Conservation (phyloP, 768 basidiomycete genomes). For the Macrolepiota fuliginosa region DNA sequence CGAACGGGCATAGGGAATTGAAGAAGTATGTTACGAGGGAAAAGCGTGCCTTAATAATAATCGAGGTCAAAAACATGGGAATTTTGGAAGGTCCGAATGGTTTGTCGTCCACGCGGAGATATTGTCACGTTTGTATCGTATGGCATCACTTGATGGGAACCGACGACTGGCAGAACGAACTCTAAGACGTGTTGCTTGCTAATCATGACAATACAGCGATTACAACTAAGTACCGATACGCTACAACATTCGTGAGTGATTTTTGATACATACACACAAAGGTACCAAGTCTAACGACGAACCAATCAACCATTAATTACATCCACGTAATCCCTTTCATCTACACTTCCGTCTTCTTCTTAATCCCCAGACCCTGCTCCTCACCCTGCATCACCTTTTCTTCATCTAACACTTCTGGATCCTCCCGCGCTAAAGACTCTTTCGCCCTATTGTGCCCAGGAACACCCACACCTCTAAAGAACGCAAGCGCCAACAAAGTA, state of each 20-base stretch:
- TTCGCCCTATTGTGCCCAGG: slow-evolving; percentile 19
- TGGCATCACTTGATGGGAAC: too few relatives aligned
- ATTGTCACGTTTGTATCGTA: not conserved
- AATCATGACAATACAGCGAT: not conserved
- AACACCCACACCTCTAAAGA: slow-evolving; percentile 29
- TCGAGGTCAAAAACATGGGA: not conserved
- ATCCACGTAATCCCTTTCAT: not conserved
- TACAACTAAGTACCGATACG: too few relatives aligned
- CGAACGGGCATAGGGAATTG: too few relatives aligned
- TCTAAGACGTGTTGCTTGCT: not conserved
- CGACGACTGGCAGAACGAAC: too few relatives aligned
- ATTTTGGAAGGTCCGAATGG: not conserved
- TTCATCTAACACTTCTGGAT: not conserved
- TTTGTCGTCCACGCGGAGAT: not conserved
- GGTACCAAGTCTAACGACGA: not conserved
- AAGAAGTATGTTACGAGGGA: not conserved
- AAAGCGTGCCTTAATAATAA: not conserved
- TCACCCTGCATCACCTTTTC: too few relatives aligned
- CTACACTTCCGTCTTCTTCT: not conserved
- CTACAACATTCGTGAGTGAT: too few relatives aligned
- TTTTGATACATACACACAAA: not conserved
- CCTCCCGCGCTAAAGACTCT: not conserved
- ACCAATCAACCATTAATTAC: not conserved
- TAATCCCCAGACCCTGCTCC: not conserved
- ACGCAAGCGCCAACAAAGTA: slow-evolving; percentile 28